Evolutionary conservation across 331 rosid genomes (phyloP), one percentile per base, ranked within the genome.

Genomic region (Saraca asoca): DNA sequence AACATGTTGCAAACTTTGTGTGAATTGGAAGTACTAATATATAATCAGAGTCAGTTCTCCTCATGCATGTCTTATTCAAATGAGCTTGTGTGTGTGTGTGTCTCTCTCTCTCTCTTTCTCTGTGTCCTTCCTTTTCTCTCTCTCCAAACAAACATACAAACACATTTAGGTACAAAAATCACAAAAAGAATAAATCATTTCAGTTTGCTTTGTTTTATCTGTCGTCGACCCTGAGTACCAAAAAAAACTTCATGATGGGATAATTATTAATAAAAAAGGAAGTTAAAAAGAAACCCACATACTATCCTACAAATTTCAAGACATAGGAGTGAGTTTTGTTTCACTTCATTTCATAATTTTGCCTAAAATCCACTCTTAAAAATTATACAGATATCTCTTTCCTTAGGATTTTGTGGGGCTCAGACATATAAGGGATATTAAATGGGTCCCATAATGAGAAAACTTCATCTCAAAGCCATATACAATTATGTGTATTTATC

Each of bases 401-500:
- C 94, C 78, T 73, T 76, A 68, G 80, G 98, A 93, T 93, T 85
- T 92, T 80, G 96, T 89, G 95, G 98, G 94, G 91, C 72, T 73
- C 66, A 72, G 38, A 64, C 68, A 80, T 46, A 75, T 64, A 78
- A 67, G 78, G 78, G 29, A 51, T 62, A 70, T 75, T 67, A 35
- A 20, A 78, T 64, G 80, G 83, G 90, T 69, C 81, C 73, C 67
- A 69, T 68, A 61, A 15, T 65, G 75, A 56, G 82, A 83, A 88
- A 87, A 83, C 96, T 85, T 89, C 78, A 83, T 80, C 70, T 74
- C 81, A 82, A 89, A 92, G 89, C 73, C 83, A 89, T 68, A 24
- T 24, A 24, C 31, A 24, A 24, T 24, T 24, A 3, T 24, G 3
- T 24, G 31, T 24, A 24, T 24, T 24, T 24, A 24, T 24, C 2